Percentiles rank a stretch among this genome's conserved stretches.
phyloP scores from a whole-genome alignment of 1,284 basidiomycete species.

The Irpex sp. region DNA sequence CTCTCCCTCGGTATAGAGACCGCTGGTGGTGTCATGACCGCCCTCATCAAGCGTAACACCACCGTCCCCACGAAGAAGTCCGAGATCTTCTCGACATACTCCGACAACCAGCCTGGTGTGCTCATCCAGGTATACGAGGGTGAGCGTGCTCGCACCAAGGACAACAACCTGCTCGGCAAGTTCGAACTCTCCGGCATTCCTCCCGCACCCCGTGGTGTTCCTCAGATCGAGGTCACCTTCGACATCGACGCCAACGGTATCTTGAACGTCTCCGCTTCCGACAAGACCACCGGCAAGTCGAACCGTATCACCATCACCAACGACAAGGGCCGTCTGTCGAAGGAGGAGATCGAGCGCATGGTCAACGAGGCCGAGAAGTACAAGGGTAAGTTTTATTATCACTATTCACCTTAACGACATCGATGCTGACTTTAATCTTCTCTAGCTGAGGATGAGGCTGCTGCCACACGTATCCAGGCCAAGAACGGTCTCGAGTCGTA shows the following conservation, averaged over 20 bases:
- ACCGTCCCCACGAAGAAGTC: slow-evolving; percentile 99
- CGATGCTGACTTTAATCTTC: slow-evolving; percentile 18
- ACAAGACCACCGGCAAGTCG: slow-evolving; percentile 98
- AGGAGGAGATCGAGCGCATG: slow-evolving; percentile 99
- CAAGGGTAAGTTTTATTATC: slow-evolving; percentile 49
- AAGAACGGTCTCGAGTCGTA: slow-evolving; percentile 94
- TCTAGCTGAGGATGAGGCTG: slow-evolving; percentile 75
- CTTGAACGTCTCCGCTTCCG: slow-evolving; percentile 91
- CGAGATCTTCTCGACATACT: slow-evolving; percentile 98
- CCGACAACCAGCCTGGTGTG: slow-evolving; percentile 99
- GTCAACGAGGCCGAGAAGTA: slow-evolving; percentile 90
- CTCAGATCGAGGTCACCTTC: slow-evolving; percentile 97
- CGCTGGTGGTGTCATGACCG: slow-evolving; percentile 97
- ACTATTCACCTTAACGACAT: background rate
- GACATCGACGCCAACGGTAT: slow-evolving; percentile 99
- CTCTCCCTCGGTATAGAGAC: slow-evolving; percentile 98
- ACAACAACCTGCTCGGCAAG: slow-evolving; percentile 99
- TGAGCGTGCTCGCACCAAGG: slow-evolving; percentile 98
- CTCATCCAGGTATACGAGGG: slow-evolving; percentile 99
- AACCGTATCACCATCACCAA: slow-evolving; percentile 97
- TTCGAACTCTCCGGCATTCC: slow-evolving; percentile 98
- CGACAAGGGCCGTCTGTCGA: slow-evolving; percentile 96
- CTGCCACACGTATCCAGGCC: slow-evolving; percentile 76
- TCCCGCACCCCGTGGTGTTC: slow-evolving; percentile 96
- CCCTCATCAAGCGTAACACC: slow-evolving; percentile 97